Percentiles rank a stretch among this genome's conserved stretches.
Evolutionary conservation across 352 stramenopile species (phyloP).

Genomic region (Pythium aristosporum): DNA sequence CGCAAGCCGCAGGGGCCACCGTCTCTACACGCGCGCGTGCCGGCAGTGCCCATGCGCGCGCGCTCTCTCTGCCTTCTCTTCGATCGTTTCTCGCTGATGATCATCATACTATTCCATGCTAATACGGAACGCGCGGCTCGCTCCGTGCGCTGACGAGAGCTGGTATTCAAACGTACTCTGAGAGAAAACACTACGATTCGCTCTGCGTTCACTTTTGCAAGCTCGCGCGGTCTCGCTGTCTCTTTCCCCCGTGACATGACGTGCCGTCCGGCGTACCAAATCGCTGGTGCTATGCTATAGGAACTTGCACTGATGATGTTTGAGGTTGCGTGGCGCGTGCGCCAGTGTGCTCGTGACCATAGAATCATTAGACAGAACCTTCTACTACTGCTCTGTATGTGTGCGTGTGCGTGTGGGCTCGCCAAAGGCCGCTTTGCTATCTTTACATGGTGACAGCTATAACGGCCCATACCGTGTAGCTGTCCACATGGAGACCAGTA

Average conservation of each 20-base stretch:
- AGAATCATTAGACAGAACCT: constrained; percentile 55
- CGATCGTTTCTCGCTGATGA: constrained; percentile 30
- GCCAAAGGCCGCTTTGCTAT: not conserved
- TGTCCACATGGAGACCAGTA: too few species aligned
- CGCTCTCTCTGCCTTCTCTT: not conserved
- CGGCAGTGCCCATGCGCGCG: too few species aligned
- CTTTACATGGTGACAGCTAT: not conserved
- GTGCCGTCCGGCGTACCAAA: constrained; percentile 33
- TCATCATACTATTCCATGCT: constrained; percentile 68
- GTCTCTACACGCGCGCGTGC: too few species aligned
- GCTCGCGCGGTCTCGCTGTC: constrained; percentile 63
- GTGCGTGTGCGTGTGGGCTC: not conserved
- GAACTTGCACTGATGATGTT: constrained; percentile 58
- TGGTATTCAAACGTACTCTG: constrained; percentile 77
- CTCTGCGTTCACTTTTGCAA: constrained; percentile 31
- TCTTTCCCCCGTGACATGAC: constrained; percentile 27
- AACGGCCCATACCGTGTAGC: too few species aligned
- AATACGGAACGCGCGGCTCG: constrained; percentile 58
- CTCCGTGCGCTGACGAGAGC: constrained; percentile 48
- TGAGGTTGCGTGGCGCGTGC: constrained; percentile 66
- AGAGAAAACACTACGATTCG: constrained; percentile 39
- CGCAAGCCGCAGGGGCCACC: too few species aligned
- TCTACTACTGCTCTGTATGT: not conserved
- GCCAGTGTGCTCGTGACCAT: constrained; percentile 70
- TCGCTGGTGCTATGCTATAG: constrained; percentile 40